Evolutionary conservation across 2,329 filamentous ascomycete species (phyloP), one percentile per base, ranked within the genome.

Genomic region (Penicillium sp.): DNA sequence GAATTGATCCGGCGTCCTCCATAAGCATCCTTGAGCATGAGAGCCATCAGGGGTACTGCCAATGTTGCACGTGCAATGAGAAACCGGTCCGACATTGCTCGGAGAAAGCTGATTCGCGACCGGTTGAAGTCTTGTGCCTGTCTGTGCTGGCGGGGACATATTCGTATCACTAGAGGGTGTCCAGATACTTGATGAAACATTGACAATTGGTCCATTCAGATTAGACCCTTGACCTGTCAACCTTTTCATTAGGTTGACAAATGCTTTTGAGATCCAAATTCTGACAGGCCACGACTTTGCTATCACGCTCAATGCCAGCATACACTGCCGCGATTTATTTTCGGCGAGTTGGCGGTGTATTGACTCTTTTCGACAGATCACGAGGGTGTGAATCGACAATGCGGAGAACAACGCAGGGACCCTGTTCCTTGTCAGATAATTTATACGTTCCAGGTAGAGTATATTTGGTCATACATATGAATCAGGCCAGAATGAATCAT

Each of bases 271-370:
- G 39, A 68, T 64, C 64, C 64, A 68, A 29, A 61, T 62, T 24
- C 57, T 59, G 10, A 67, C 66, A 1, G 64, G 64, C 66, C 66
- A 68, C 9, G 59, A 59, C 14, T 61, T 58, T 21, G 62, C 60
- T 14, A 68, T 52, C 24, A 60, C 57, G 2, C 63, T 63, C 19
- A 68, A 34, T 5, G 63, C 66, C 13, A 68, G 48, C 55, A 68
- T 61, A 13, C 63, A 65, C 16, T 63, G 55, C n/a, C 62, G 45
- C 5, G 63, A 60, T 29, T 60, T 64, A 39, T 64, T 65, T 23
- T 64, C 62, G 1, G 62, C 66, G 1, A 68, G 51, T 50, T 68
- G 57, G 26, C 57, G 56, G 5, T 54, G 59, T 3, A 64, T 55
- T 2, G 58, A 46, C 8, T 65, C 59, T n/a, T 54, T 59, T 1